These are phyloP conservation scores for Heterococcus sp. DNA, from an alignment of 108 stramenopile genomes.

Conservation along the genomic window DNA sequence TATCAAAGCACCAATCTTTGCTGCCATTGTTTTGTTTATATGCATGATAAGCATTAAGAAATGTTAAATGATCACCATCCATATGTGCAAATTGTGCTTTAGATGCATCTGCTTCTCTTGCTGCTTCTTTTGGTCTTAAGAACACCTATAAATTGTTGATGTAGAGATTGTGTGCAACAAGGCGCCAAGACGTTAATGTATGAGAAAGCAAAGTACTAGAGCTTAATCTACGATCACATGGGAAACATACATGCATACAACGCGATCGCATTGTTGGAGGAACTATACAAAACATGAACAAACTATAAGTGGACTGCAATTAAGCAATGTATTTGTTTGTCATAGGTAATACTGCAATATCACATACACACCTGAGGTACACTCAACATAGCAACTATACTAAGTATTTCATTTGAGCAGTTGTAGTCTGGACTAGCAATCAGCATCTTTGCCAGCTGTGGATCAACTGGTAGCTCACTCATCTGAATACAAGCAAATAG, in stretches of 20 bases:
- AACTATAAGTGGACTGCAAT: no score
- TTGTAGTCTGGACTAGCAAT: conserved; percentile 86
- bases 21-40: conserved; percentile 79
- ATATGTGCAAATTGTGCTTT: conserved; percentile 94
- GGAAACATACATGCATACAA: no score
- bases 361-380: conserved; percentile 84
- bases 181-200: no score
- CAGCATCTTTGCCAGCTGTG: conserved; percentile 87
- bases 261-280: no score
- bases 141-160: no score
- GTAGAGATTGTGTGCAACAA: no score
- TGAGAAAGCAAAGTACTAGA: no score
- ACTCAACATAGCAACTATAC: conserved; percentile 89
- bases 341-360: no score
- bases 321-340: no score
- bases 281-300: no score
- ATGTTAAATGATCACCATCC: conserved; percentile 93
- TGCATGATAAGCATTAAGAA: conserved; percentile 88
- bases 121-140: conserved; percentile 87
- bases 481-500: conserved; percentile 65
- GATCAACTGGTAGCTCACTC: conserved; percentile 88
- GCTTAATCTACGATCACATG: no score
- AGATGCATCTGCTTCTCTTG: conserved; percentile 92
- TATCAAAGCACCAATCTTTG: conserved; percentile 97
- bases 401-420: conserved; percentile 93